Evolutionary conservation across 805 yeast species (phyloP).

Genomic region (Wickerhamiella qilinensis): DNA sequence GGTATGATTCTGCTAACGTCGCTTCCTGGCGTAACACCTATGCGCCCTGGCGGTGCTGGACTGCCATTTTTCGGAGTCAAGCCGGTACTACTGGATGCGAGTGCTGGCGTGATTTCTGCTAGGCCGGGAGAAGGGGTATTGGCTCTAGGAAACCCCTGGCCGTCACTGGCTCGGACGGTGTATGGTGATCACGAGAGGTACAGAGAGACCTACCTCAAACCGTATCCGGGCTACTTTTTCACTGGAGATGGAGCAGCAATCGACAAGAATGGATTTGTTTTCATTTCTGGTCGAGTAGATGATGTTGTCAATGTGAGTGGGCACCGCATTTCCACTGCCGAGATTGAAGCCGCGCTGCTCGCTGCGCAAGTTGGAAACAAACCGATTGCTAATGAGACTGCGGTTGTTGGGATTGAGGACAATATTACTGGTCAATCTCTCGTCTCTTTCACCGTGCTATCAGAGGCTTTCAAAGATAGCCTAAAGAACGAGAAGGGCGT

Average conservation of each 20-base stretch:
- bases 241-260: constrained; percentile 86
- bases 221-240: constrained; percentile 69
- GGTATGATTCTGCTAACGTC: constrained; percentile 72
- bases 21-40: constrained; percentile 57
- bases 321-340: constrained; percentile 78
- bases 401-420: constrained; percentile 71
- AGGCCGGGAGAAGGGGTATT: constrained; percentile 69
- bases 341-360: constrained; percentile 60
- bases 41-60: constrained; percentile 75
- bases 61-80: constrained; percentile 74
- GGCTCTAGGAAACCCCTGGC: constrained; percentile 62
- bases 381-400: constrained; percentile 50
- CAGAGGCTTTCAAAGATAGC: constrained; percentile 22
- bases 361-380: constrained; percentile 36
- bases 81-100: constrained; percentile 50
- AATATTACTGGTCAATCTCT: constrained; percentile 81
- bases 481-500: not conserved
- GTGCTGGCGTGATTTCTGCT: constrained; percentile 53
- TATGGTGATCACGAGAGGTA: constrained; percentile 62
- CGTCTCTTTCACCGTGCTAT: constrained; percentile 64
- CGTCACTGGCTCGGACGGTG: constrained; percentile 70
- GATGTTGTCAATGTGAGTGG: constrained; percentile 82
- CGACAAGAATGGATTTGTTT: constrained; percentile 68
- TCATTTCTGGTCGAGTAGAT: constrained; percentile 79
- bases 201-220: constrained; percentile 67